phyloP scores from a whole-genome alignment of 2,329 filamentous ascomycete species.

The Lecanicillium sp. region DNA sequence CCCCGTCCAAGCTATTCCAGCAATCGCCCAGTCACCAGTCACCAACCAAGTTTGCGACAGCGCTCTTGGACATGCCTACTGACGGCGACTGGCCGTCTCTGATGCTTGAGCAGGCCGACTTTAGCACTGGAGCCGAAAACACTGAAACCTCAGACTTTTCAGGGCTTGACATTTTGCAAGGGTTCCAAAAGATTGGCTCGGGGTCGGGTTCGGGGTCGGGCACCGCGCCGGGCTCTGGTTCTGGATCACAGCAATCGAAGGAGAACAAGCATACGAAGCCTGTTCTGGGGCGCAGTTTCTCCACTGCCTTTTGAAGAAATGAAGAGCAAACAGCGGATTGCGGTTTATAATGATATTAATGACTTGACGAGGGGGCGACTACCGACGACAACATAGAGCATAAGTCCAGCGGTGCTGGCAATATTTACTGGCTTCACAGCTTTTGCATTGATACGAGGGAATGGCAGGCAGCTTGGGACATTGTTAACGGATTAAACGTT shows the following conservation, averaged over 20 bases:
- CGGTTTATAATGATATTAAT: slow-evolving; percentile 13
- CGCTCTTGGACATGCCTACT: slow-evolving; percentile 23
- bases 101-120: slow-evolving; percentile 29
- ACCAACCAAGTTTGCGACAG: slow-evolving; percentile 39
- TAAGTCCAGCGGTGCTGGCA: slow-evolving; percentile 6
- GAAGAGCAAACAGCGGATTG: slow-evolving; percentile 7
- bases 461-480: background rate
- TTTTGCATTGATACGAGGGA: background rate
- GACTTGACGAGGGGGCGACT: slow-evolving; percentile 3
- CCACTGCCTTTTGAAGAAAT: slow-evolving; percentile 24
- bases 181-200: slow-evolving; percentile 66
- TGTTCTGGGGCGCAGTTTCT: slow-evolving; percentile 27
- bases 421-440: slow-evolving; percentile 5
- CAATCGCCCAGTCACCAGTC: slow-evolving; percentile 31
- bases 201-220: slow-evolving; percentile 14
- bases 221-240: slow-evolving; percentile 28
- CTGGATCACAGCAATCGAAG: slow-evolving; percentile 26
- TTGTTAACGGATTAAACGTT: background rate
- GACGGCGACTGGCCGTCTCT: slow-evolving; percentile 31
- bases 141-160: slow-evolving; percentile 45
- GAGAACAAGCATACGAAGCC: slow-evolving; percentile 25
- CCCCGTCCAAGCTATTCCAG: slow-evolving; percentile 44
- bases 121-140: slow-evolving; percentile 35
- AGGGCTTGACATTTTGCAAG: slow-evolving; percentile 64
- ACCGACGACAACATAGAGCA: slow-evolving; percentile 3